Evolutionary conservation across 768 basidiomycete genomes (phyloP).

Genomic region (Tricholoma terreum): DNA sequence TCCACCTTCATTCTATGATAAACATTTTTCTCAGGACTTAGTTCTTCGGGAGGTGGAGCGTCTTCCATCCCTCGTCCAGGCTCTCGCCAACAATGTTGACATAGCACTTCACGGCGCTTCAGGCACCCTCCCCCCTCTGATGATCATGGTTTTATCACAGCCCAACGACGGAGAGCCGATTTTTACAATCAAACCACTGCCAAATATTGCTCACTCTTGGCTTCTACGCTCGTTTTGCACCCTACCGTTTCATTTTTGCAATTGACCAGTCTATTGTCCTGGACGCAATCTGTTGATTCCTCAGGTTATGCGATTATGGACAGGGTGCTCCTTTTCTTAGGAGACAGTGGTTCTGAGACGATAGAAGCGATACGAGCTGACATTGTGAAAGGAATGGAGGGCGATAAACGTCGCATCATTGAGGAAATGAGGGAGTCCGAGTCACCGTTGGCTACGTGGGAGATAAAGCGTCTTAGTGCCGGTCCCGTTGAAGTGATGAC

Average conservation of each 20-base stretch:
- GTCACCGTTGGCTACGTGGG: too few species aligned
- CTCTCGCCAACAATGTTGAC: constrained; percentile 3
- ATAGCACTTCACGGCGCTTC: constrained; percentile 8
- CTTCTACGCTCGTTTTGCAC: constrained; percentile 19
- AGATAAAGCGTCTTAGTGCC: too few species aligned
- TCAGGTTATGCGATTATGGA: too few species aligned
- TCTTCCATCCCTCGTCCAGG: constrained; percentile 4
- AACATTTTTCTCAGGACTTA: too few species aligned
- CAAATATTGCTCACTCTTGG: constrained; percentile 11
- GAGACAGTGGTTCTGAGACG: not conserved
- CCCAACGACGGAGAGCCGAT: constrained; percentile 7
- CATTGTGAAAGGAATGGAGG: not conserved
- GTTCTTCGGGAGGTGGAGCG: constrained; percentile 2
- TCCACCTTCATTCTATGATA: too few species aligned
- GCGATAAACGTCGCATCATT: not conserved
- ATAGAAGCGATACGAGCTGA: not conserved
- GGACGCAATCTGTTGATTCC: constrained; percentile 11
- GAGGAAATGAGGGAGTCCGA: not conserved
- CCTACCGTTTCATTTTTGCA: constrained; percentile 7
- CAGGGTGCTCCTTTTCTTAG: too few species aligned
- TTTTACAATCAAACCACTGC: constrained; percentile 13
- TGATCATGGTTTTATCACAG: constrained; percentile 7
- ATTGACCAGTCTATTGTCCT: constrained; percentile 15
- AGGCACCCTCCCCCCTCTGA: constrained; percentile 4
- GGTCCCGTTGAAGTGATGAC: too few species aligned